Evolutionary conservation across 2,329 filamentous ascomycete species (phyloP).

Genomic region (Escovopsis sp.): DNA sequence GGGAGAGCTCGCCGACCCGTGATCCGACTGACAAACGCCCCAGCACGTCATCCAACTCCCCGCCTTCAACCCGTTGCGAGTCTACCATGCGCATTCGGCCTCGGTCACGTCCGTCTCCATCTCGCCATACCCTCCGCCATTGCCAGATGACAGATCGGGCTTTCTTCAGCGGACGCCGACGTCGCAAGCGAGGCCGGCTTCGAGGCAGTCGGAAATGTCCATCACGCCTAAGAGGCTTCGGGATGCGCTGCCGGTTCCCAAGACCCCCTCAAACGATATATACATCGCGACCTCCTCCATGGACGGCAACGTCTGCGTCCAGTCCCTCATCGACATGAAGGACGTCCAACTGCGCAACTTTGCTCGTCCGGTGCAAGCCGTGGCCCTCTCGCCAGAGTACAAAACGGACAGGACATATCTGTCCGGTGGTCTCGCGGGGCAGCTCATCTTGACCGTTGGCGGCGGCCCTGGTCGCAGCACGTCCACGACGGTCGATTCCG

Average conservation of each 20-base stretch:
- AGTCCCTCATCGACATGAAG: constrained; percentile 72
- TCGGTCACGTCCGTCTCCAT: constrained; percentile 83
- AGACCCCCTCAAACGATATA: constrained; percentile 76
- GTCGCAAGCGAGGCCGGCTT: constrained; percentile 15
- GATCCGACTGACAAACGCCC: constrained; percentile 13
- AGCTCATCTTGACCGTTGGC: constrained; percentile 72
- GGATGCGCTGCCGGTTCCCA: constrained; percentile 45
- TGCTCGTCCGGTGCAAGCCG: constrained; percentile 77
- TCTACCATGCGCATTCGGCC: constrained; percentile 85
- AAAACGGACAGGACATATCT: constrained; percentile 79
- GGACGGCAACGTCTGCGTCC: constrained; percentile 88
- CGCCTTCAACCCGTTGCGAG: constrained; percentile 63
- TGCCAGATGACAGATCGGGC: constrained; percentile 31
- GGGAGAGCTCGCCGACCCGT: not conserved
- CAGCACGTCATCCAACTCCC: constrained; percentile 80
- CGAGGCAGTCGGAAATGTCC: constrained; percentile 23
- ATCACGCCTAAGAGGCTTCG: constrained; percentile 36
- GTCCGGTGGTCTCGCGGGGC: constrained; percentile 79
- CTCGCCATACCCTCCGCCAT: constrained; percentile 60
- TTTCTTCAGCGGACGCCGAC: constrained; percentile 23
- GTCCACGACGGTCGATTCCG: constrained; percentile 73
- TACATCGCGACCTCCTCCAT: constrained; percentile 88
- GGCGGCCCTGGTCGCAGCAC: constrained; percentile 69
- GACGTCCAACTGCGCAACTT: constrained; percentile 91
- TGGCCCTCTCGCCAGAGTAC: constrained; percentile 90